Conservation (phyloP, 257 asterid genomes). For the Solanum lycopersicoides region DNA sequence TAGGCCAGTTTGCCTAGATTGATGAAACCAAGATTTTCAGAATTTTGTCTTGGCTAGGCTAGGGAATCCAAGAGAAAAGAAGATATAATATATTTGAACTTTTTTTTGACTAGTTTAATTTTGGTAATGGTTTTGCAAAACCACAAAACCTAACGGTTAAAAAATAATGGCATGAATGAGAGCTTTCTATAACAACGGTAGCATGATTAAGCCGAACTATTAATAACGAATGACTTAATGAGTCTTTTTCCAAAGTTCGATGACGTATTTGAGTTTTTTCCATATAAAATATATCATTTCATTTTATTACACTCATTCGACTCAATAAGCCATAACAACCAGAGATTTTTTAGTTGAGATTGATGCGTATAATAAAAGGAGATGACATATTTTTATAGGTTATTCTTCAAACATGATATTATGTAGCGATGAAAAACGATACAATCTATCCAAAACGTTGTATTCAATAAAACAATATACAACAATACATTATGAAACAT, state of each 20-base stretch:
- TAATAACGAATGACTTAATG: no score
- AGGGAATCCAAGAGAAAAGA: not conserved
- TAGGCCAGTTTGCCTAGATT: not conserved
- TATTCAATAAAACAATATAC: not conserved
- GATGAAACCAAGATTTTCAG: not conserved
- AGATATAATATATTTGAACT: no score
- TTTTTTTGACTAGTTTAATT: no score
- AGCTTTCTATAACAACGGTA: not conserved
- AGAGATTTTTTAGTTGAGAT: not conserved
- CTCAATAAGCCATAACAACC: not conserved
- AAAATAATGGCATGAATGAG: no score
- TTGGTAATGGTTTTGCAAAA: no score
- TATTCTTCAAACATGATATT: not conserved
- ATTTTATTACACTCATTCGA: not conserved
- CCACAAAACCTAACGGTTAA: no score
- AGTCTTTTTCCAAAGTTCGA: no score
- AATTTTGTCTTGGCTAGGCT: not conserved
- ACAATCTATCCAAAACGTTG: not conserved
- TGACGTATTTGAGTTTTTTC: not conserved
- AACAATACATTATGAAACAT: not conserved
- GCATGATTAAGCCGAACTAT: not conserved
- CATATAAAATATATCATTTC: no score
- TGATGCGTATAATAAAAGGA: not conserved
- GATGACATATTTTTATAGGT: not conserved
- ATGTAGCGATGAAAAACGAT: rapidly evolving